These are phyloP conservation scores for Diversispora epigaea DNA, from an alignment of 192 early-diverging fungal species.

Conservation along the genomic window DNA sequence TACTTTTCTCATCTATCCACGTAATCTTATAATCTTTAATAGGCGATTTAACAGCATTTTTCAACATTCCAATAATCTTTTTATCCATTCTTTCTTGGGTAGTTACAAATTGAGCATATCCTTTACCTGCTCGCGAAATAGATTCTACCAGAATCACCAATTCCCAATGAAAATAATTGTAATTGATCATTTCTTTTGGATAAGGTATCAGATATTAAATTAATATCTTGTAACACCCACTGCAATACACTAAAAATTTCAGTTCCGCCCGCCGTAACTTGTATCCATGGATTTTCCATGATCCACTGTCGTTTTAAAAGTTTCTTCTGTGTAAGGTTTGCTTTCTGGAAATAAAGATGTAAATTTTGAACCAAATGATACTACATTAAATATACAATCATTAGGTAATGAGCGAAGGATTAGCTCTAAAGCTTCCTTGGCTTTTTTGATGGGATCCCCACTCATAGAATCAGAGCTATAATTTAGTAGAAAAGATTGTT, in stretches of 20 bases:
- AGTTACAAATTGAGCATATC: too few relatives aligned
- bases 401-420: too few relatives aligned
- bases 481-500: background rate
- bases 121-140: constrained; percentile 49
- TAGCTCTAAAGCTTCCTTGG: constrained; percentile 39
- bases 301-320: constrained; percentile 41
- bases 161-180: constrained; percentile 52
- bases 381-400: too few relatives aligned
- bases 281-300: constrained; percentile 40
- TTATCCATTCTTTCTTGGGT: constrained; percentile 51
- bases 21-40: constrained; percentile 49
- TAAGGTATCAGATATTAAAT: constrained; percentile 31
- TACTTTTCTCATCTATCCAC: background rate
- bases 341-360: too few relatives aligned
- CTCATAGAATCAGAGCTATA: constrained; percentile 54
- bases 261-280: constrained; percentile 50
- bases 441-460: constrained; percentile 42
- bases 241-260: constrained; percentile 46
- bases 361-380: too few relatives aligned
- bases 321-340: too few relatives aligned
- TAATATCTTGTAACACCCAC: constrained; percentile 39
- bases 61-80: constrained; percentile 55
- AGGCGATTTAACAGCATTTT: constrained; percentile 44
- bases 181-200: constrained; percentile 17
- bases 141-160: constrained; percentile 50